Conservation (phyloP, 305 asterid genomes). For the Fraxinus angustifolia region DNA sequence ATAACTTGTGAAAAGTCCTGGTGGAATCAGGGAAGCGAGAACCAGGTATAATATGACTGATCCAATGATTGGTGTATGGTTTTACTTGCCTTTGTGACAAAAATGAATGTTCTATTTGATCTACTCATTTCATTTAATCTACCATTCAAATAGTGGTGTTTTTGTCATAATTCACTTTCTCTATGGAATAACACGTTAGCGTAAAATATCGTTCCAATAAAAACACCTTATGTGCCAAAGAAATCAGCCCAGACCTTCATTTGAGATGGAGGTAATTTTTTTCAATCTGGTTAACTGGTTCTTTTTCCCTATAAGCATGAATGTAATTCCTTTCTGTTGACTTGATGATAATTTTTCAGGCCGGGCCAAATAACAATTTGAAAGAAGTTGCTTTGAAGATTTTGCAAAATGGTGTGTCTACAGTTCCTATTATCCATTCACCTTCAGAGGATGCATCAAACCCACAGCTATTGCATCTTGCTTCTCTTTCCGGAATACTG, state of each 20-base stretch:
- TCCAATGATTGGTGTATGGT: background rate
- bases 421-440: conserved; percentile 70
- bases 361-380: conserved; percentile 70
- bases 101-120: background rate
- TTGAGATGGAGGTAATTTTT: background rate
- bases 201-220: background rate
- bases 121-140: background rate
- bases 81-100: background rate
- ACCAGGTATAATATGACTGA: conserved; percentile 1
- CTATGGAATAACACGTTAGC: background rate
- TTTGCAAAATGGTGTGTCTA: conserved; percentile 68
- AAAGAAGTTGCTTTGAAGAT: conserved; percentile 69
- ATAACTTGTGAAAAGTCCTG: background rate
- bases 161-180: background rate
- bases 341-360: conserved; percentile 43
- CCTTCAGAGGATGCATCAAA: conserved; percentile 59
- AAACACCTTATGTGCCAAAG: background rate
- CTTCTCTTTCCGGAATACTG: conserved; percentile 78
- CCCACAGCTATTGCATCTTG: conserved; percentile 72
- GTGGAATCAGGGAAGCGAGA: background rate
- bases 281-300: background rate
- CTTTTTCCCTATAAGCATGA: conserved; percentile 1
- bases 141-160: background rate
- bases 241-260: background rate
- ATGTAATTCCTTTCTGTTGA: conserved; percentile 23